Base-by-base conservation (phyloP, 306 rosid genomes). In the Acacia confusa region DNA sequence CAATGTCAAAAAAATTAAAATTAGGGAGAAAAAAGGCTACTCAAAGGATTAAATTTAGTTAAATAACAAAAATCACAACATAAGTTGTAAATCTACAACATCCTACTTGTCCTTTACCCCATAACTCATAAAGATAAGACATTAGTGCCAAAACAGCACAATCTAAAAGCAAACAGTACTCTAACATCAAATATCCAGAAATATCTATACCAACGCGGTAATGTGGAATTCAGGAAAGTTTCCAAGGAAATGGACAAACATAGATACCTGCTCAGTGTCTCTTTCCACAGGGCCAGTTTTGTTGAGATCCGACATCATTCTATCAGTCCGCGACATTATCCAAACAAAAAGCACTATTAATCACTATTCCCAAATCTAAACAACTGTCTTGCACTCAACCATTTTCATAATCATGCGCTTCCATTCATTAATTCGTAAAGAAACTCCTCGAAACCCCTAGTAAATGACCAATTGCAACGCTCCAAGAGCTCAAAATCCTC, bases 271-370 rank as follows among this genome's bases (percentile, higher is more conserved):
- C 83, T 95, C 99, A 73, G 82, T 87, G 87, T 95, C 99, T 87
- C 99, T 88, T 87, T 95, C 99, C 34, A 84, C 92, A 4, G 93
- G 82, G 45, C 98, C 97, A 76, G 92, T 85, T 93, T 92, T 92
- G 88, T 90, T 92, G 82, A 88, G 97, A 93, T 93, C 97, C 89
- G 95, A 90, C 88, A 87, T 82, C 94, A 90, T 93, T 88, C 98
- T 93, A 85, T 85, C 92, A 36, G 86, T 85, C 84, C 91, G 75
- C 81, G 90, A 93, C 88, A 87, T 92, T 84, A 72, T 81, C 77
- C 50, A 75, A 83, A 69, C 52, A 38, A 81, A 82, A 73, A 69
- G 5, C 74, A 77, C 72, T 81, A 80, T 80, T 71, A 82, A 81
- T 84, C 86, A 85, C 87, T 86, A 78, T 86, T 75, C 82, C 66